Evolutionary conservation across 768 basidiomycete genomes (phyloP).

Genomic region (Suillus alpinus): DNA sequence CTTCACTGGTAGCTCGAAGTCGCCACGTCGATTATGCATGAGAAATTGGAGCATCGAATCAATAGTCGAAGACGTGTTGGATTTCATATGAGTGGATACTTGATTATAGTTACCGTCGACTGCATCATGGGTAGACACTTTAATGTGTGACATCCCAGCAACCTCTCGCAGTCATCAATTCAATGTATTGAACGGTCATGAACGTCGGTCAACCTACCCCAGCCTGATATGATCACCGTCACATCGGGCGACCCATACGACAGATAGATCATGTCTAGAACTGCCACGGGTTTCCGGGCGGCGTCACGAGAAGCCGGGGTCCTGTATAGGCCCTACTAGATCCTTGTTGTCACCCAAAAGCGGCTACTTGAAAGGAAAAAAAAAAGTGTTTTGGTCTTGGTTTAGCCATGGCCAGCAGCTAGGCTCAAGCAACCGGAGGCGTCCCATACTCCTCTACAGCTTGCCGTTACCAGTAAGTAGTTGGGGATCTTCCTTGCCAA

Average conservation of each 20-base stretch:
- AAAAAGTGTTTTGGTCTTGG: not conserved
- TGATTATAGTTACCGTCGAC: not conserved
- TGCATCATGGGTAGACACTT: not conserved
- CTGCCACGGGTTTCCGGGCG: not conserved
- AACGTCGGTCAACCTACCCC: too few relatives aligned
- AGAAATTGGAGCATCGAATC: not conserved
- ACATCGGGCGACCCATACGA: too few relatives aligned
- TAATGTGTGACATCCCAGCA: not conserved
- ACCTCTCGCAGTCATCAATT: not conserved
- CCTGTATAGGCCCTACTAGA: not conserved
- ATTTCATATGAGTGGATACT: not conserved
- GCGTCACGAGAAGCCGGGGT: not conserved
- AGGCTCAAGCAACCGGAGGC: not conserved
- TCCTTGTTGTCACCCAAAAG: not conserved
- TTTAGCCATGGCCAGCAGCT: not conserved
- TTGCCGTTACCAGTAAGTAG: conserved; percentile 4
- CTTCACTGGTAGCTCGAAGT: not conserved
- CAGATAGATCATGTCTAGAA: too few relatives aligned
- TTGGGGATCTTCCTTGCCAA: conserved; percentile 6
- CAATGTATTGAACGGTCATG: not conserved
- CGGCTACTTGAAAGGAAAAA: conserved; percentile 22
- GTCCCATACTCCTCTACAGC: not conserved
- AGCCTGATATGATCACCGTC: too few relatives aligned
- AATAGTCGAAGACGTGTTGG: not conserved
- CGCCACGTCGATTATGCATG: not conserved